A percentile compares a stretch with the other conserved stretches of the same genome.
Conservation (phyloP, 2,329 filamentous ascomycete genomes). For the Decorospora gaudefroyi region DNA sequence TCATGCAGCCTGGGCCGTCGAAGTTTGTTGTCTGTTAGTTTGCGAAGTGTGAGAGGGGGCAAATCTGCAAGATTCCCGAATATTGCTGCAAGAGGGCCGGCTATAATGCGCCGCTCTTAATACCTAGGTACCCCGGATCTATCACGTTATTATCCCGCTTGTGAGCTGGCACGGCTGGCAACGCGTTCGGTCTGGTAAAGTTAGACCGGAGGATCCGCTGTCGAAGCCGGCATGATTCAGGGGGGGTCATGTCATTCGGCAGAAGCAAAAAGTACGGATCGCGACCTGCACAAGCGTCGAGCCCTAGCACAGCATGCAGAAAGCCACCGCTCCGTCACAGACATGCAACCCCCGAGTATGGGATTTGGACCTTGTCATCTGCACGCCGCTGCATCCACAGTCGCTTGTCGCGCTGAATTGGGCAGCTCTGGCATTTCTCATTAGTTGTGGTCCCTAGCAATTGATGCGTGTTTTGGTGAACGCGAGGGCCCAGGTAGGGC, state of each 20-base stretch:
- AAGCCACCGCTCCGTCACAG: slow-evolving; percentile 13
- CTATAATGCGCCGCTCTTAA: slow-evolving; percentile 15
- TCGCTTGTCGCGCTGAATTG: neutral
- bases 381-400: neutral
- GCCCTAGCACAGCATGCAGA: slow-evolving; percentile 3
- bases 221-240: slow-evolving; percentile 14
- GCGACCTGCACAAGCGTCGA: slow-evolving; percentile 8
- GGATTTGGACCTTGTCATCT: neutral
- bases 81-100: slow-evolving; percentile 6
- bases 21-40: neutral
- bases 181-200: no score
- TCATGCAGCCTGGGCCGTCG: slow-evolving; percentile 6
- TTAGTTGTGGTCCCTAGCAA: no score
- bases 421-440: no score
- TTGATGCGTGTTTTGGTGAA: no score
- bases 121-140: slow-evolving; percentile 7
- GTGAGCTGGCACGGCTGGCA: slow-evolving; percentile 15
- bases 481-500: no score
- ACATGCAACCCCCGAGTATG: slow-evolving; percentile 14
- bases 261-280: slow-evolving; percentile 12
- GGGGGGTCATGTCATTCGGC: slow-evolving; percentile 14
- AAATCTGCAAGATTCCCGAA: slow-evolving; percentile 4
- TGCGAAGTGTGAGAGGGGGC: neutral
- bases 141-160: slow-evolving; percentile 17
- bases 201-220: slow-evolving; percentile 12